Evolutionary conservation across 2,329 filamentous ascomycete genomes (phyloP).

Genomic region (Xylariales sp.): DNA sequence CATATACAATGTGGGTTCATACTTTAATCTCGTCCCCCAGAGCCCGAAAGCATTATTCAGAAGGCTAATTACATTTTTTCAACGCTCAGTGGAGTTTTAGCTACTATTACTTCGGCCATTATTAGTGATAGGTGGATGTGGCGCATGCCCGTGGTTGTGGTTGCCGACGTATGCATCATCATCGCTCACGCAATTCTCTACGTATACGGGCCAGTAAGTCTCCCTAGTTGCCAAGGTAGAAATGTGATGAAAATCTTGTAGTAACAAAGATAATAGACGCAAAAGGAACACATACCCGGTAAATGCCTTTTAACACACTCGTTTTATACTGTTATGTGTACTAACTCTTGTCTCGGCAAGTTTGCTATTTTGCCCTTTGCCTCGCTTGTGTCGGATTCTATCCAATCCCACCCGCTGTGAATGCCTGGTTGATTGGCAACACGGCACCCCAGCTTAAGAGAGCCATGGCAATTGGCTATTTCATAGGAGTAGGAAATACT

Average conservation of each 20-base stretch:
- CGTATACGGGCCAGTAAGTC: background rate
- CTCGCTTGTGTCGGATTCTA: conserved; percentile 5
- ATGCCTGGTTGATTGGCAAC: conserved; percentile 3
- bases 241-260: no score
- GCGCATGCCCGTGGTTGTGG: conserved; percentile 1
- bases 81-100: no score
- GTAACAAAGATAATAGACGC: no score
- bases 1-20: background rate
- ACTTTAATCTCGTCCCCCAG: no score
- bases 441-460: conserved; percentile 1
- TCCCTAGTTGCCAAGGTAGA: no score
- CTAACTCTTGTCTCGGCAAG: no score
- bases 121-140: background rate
- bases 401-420: background rate
- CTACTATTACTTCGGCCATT: background rate
- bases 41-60: no score
- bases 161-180: conserved; percentile 2
- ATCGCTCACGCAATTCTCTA: conserved; percentile 1
- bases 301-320: background rate
- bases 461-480: conserved; percentile 1
- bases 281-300: conserved; percentile 2
- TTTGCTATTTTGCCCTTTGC: conserved; percentile 3
- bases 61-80: no score
- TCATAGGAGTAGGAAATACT: background rate
- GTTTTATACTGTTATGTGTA: background rate